A percentile compares a stretch with the other conserved stretches of the same genome.
Evolutionary conservation across 306 rosid genomes (phyloP).

Genomic region (Cercis canadensis): DNA sequence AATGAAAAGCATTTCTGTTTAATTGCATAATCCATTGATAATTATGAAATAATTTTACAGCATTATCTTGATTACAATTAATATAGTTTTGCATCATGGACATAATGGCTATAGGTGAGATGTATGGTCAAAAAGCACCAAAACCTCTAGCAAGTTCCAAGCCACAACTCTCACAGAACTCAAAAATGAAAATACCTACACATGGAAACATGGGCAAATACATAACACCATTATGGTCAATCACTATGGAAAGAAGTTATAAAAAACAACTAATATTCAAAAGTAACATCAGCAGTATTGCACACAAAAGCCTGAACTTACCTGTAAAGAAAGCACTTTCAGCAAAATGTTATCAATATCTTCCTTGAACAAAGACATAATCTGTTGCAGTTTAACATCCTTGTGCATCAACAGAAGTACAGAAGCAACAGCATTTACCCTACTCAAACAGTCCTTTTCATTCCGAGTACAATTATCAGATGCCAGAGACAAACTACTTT

Average conservation of each 20-base stretch:
- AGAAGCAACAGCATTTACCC: constrained; percentile 50
- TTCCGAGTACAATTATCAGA: constrained; percentile 39
- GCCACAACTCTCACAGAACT: neutral
- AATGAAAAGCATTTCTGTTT: no score
- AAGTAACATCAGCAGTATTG: constrained; percentile 21
- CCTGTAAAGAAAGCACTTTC: constrained; percentile 56
- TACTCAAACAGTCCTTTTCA: constrained; percentile 35
- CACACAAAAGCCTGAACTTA: constrained; percentile 39
- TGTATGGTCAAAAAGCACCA: neutral
- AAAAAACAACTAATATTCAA: constrained; percentile 14
- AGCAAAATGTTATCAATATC: constrained; percentile 52
- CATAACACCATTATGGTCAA: constrained; percentile 3
- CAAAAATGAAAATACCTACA: constrained; percentile 11
- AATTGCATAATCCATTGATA: neutral
- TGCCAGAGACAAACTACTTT: constrained; percentile 29
- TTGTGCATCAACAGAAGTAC: constrained; percentile 57
- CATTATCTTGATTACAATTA: no score
- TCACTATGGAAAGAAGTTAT: neutral
- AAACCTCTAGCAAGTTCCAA: constrained; percentile 12
- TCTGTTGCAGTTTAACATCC: constrained; percentile 48
- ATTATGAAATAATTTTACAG: no score
- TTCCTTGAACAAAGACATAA: constrained; percentile 54
- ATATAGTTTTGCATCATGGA: no score
- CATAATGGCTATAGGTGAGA: neutral
- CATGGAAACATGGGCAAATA: neutral